Evolutionary conservation across 352 stramenopile genomes (phyloP).

Genomic region (Plasmopara halstedii): DNA sequence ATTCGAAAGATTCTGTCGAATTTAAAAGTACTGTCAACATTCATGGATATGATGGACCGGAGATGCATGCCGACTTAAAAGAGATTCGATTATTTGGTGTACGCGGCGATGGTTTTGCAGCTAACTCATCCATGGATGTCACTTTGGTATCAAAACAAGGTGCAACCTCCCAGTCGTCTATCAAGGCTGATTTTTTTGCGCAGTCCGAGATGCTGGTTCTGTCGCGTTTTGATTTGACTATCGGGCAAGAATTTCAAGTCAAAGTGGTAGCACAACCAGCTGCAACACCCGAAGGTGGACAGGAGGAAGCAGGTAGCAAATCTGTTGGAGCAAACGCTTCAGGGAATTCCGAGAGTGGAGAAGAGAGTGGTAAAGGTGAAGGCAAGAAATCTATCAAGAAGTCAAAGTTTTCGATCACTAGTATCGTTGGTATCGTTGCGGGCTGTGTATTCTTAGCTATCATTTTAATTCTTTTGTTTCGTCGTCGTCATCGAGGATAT

Average conservation of each 20-base stretch:
- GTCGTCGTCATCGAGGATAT: constrained; percentile 38
- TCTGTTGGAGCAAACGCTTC: constrained; percentile 19
- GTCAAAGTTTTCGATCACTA: constrained; percentile 24
- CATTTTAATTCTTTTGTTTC: constrained; percentile 32
- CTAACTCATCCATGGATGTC: constrained; percentile 49
- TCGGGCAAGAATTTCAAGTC: constrained; percentile 44
- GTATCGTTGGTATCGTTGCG: constrained; percentile 40
- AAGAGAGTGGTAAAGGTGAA: constrained; percentile 3
- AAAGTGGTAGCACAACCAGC: constrained; percentile 24
- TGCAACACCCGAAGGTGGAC: constrained; percentile 7
- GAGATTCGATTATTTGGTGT: constrained; percentile 59
- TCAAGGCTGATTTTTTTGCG: constrained; percentile 61
- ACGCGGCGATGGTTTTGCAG: constrained; percentile 27
- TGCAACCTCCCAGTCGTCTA: constrained; percentile 1
- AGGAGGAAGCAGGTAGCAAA: constrained; percentile 14
- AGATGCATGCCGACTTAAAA: constrained; percentile 48
- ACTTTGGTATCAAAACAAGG: constrained; percentile 10
- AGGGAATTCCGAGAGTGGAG: constrained; percentile 12
- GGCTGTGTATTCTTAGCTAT: constrained; percentile 33
- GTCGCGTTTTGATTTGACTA: constrained; percentile 28
- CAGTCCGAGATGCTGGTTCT: constrained; percentile 59
- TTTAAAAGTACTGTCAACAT: constrained; percentile 28
- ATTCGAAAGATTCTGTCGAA: constrained; percentile 27
- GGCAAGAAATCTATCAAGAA: constrained; percentile 8
- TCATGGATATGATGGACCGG: constrained; percentile 54